Conservation (phyloP, 495 filamentous ascomycete genomes). For the Neurospora sp. region DNA sequence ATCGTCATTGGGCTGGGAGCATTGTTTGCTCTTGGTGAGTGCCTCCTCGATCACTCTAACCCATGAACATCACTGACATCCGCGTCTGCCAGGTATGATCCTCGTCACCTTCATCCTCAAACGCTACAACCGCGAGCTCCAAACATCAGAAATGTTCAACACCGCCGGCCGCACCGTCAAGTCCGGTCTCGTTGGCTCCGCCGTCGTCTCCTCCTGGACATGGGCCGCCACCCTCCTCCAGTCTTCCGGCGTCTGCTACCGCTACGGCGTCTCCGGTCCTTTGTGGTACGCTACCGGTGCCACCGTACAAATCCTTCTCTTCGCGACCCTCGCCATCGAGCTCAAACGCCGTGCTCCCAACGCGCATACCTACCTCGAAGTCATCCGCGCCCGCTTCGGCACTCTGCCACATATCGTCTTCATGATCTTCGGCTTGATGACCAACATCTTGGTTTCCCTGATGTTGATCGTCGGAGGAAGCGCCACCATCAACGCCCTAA, state of each 20-base stretch:
- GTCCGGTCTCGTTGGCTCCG: slow-evolving; percentile 84
- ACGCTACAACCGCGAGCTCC: slow-evolving; percentile 84
- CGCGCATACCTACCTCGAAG: slow-evolving; percentile 80
- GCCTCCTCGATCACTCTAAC: neutral
- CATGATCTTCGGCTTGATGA: slow-evolving; percentile 72
- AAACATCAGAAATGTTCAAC: slow-evolving; percentile 96
- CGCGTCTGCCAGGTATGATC: slow-evolving; percentile 27
- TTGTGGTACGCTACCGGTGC: slow-evolving; percentile 75
- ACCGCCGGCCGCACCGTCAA: slow-evolving; percentile 93
- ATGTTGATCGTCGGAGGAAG: slow-evolving; percentile 90
- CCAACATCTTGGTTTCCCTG: slow-evolving; percentile 76
- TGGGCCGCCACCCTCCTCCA: slow-evolving; percentile 82
- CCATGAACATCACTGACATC: slow-evolving; percentile 1
- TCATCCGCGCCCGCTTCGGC: slow-evolving; percentile 47
- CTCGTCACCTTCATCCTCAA: slow-evolving; percentile 70
- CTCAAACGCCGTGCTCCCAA: slow-evolving; percentile 80
- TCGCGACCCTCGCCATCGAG: slow-evolving; percentile 90
- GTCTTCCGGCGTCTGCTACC: slow-evolving; percentile 79
- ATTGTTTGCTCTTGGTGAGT: slow-evolving; percentile 66
- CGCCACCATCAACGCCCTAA: slow-evolving; percentile 75
- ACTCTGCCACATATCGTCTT: slow-evolving; percentile 62
- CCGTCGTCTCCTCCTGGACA: slow-evolving; percentile 95
- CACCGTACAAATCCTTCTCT: slow-evolving; percentile 72
- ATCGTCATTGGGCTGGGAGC: slow-evolving; percentile 70
- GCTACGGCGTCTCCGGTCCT: slow-evolving; percentile 85